Base-by-base conservation (phyloP, 225 moss, liverwort and hornwort genomes). In the Sphagnum tenellum region DNA sequence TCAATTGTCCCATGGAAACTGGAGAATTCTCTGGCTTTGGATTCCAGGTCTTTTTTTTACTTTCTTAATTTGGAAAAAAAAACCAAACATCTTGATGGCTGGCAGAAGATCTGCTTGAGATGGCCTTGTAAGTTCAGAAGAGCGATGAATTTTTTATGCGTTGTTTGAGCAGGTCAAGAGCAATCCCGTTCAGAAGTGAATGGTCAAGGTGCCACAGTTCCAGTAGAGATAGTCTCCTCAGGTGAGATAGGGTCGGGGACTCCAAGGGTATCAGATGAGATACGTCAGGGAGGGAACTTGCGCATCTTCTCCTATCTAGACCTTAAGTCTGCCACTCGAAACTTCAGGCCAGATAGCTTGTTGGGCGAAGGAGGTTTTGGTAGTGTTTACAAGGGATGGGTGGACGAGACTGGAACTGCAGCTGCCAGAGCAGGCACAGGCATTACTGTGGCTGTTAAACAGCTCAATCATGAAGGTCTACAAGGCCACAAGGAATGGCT, bases 401-500 rank as follows among this genome's bases (percentile, higher is more conserved):
- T 98, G 77, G 98, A 98, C 73, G 98, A 98, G 77, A 85, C 87
- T 86, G 98, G 98, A 64, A 98, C 98, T 49, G 82, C 87, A 66
- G 84, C 98, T 66, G 93, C 78, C 29, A 90, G 82, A 70, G 93
- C 98, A 57, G 98, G 98, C 12, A 98, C 98, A 61, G 98, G 98
- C 45, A 76, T 98, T 72, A 89, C 89, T 71, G 98, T 98, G 57
- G 98, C 98, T 68, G 98, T 98, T 65, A 98, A 98, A 65, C 98
- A 98, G 77, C 76, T 98, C 57, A 98, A 98, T 86, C 87, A 78
- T 71, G 98, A 93, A 68, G 98, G 98, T 53, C 86, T 98, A 45
- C 98, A 98, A 78, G 98, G 98, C 4, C 98, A 98, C 80, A 90
- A 90, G 79, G 98, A 98, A 63, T 98, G 98, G 98, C 98, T 98